These are phyloP conservation scores for Amphibolis antarctica DNA, from an alignment of 106 monocot species.

Conservation along the genomic window DNA sequence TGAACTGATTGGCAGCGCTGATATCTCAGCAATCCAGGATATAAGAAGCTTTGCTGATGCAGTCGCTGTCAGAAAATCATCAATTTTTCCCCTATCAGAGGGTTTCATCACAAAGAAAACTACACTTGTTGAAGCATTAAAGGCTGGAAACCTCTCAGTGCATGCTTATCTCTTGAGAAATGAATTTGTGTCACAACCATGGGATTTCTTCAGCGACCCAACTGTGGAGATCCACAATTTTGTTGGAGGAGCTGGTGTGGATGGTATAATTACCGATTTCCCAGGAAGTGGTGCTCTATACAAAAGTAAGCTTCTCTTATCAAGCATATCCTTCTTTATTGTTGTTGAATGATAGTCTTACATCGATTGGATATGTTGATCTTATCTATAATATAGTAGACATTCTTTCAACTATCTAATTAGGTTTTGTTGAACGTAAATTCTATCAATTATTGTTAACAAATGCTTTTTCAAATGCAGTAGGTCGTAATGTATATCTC, in stretches of 20 bases:
- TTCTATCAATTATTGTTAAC: too few species aligned
- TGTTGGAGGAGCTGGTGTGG: conserved; percentile 31
- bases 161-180: conserved; percentile 38
- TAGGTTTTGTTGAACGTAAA: too few species aligned
- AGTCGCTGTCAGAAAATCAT: conserved; percentile 30
- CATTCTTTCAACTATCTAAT: too few species aligned
- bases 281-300: conserved; percentile 30
- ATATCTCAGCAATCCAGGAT: conserved; percentile 30
- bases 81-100: conserved; percentile 17
- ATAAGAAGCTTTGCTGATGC: conserved; percentile 46
- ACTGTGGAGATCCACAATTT: conserved; percentile 40
- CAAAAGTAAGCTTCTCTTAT: conserved; percentile 21
- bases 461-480: too few species aligned
- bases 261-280: conserved; percentile 55
- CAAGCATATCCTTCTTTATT: background rate
- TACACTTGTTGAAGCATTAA: conserved; percentile 19
- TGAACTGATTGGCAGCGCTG: conserved; percentile 26
- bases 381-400: too few species aligned
- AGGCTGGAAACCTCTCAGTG: conserved; percentile 28
- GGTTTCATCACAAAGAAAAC: conserved; percentile 10
- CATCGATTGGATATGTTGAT: background rate
- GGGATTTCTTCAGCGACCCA: conserved; percentile 41
- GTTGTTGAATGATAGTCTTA: background rate
- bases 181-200: conserved; percentile 38
- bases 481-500: too few species aligned